Evolutionary conservation across 192 early-diverging fungal genomes (phyloP).

Genomic region (Paraglomus occultum): DNA sequence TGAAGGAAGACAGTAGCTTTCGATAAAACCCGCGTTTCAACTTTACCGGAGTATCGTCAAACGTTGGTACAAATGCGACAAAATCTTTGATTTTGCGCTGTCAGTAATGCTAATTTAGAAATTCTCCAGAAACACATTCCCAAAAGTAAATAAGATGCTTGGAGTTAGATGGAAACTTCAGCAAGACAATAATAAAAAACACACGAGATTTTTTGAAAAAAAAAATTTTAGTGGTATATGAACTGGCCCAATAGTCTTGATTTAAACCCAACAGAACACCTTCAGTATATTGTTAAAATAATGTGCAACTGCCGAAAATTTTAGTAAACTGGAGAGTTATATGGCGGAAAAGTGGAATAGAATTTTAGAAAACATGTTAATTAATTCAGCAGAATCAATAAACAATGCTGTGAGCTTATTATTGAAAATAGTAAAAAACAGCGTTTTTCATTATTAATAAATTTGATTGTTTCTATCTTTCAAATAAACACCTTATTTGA

Average conservation of each 20-base stretch:
- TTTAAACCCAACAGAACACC: constrained; percentile 11
- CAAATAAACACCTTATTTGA: no score
- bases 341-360: constrained; percentile 2
- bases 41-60: not conserved
- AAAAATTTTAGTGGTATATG: no score
- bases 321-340: not conserved
- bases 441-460: not conserved
- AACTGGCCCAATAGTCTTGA: not conserved
- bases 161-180: not conserved
- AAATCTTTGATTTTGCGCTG: constrained; percentile 9
- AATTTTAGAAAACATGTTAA: not conserved
- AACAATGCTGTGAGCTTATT: not conserved
- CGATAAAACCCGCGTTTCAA: constrained; percentile 16
- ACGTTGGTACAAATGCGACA: not conserved
- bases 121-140: not conserved
- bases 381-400: not conserved
- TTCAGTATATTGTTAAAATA: not conserved
- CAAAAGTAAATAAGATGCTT: constrained; percentile 1
- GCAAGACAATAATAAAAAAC: no score
- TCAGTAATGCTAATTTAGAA: not conserved
- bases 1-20: not conserved
- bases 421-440: not conserved
- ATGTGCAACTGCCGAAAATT: not conserved
- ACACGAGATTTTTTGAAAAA: no score
- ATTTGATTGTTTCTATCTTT: not conserved